Conservation (phyloP, 306 rosid species). For the Vicia sativa region DNA sequence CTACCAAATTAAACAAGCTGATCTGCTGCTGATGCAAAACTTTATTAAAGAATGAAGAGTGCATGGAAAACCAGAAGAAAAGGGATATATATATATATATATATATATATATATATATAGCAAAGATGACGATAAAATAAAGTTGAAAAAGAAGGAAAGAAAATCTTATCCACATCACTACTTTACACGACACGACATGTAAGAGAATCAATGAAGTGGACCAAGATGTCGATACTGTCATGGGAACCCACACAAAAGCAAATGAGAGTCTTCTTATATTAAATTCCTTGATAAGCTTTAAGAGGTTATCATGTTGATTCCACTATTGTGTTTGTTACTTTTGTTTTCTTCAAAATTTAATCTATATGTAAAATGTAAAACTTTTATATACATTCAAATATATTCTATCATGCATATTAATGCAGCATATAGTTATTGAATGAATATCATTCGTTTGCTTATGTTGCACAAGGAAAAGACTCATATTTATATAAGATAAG, state of each 20-base stretch:
- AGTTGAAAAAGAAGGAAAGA: conserved; percentile 38
- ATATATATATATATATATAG: conserved; percentile 21
- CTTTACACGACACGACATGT: conserved; percentile 84
- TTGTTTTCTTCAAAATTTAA: no score
- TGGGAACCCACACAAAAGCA: conserved; percentile 27
- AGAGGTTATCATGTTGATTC: conserved; percentile 38
- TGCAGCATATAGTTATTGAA: no score
- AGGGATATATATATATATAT: no score
- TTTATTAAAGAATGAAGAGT: conserved; percentile 49
- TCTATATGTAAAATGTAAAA: no score
- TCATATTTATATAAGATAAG: no score
- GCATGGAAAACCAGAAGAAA: conserved; percentile 32
- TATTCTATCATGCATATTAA: no score
- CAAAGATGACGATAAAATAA: conserved; percentile 41
- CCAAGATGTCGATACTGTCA: conserved; percentile 31
- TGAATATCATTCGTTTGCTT: no score
- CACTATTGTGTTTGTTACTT: background rate
- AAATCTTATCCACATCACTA: conserved; percentile 58
- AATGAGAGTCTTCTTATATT: conserved; percentile 40
- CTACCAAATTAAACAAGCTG: conserved; percentile 33
- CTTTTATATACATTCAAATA: no score
- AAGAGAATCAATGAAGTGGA: conserved; percentile 45
- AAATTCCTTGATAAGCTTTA: conserved; percentile 41
- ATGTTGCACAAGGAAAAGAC: no score
- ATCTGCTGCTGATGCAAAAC: conserved; percentile 53